Evolutionary conservation across 208 protist species (phyloP).

Genomic region (Leishmania arabica): DNA sequence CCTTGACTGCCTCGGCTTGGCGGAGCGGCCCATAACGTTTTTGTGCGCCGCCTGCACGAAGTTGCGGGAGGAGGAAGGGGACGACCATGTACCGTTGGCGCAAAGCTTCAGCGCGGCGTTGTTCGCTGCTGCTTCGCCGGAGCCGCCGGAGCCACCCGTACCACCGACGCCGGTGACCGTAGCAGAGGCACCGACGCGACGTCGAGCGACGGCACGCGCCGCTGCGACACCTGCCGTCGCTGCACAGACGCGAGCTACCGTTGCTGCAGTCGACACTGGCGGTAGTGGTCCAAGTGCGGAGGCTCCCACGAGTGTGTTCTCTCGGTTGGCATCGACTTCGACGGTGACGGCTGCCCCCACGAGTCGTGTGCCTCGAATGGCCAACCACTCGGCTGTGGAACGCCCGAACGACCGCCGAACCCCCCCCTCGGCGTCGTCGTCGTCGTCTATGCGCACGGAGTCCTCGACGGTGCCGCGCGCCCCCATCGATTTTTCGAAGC

Average conservation of each 20-base stretch:
- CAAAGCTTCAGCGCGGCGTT: neutral
- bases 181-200: neutral
- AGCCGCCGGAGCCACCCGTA: neutral
- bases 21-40: slow-evolving; percentile 70
- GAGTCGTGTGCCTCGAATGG: neutral
- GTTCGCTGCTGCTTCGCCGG: neutral
- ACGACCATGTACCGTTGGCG: neutral
- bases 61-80: slow-evolving; percentile 29
- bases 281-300: neutral
- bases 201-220: neutral
- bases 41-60: slow-evolving; percentile 56
- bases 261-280: neutral
- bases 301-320: neutral
- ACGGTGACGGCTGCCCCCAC: neutral
- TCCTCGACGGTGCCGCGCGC: neutral
- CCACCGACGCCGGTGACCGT: neutral
- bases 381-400: neutral
- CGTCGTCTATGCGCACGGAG: neutral
- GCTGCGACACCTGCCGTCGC: neutral
- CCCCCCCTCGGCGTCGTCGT: neutral
- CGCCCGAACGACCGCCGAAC: neutral
- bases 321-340: neutral
- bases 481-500: slow-evolving; percentile 39
- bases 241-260: neutral
- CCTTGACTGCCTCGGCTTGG: slow-evolving; percentile 68